These are phyloP conservation scores for Fusarium begoniae DNA, from an alignment of 2,329 filamentous ascomycete species.

Conservation along the genomic window DNA sequence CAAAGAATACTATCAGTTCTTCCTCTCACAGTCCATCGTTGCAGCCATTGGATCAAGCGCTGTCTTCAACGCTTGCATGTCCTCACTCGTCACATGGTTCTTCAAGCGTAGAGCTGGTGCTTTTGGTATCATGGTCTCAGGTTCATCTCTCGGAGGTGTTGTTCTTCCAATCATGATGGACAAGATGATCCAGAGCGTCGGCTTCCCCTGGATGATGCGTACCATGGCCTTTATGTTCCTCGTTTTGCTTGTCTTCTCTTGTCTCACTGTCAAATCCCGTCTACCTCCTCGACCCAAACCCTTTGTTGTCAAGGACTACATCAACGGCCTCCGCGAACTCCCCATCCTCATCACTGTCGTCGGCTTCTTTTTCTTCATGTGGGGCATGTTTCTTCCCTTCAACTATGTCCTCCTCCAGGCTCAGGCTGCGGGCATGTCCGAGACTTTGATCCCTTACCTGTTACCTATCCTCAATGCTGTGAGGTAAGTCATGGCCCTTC, in stretches of 20 bases:
- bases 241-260: conserved; percentile 45
- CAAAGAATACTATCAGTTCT: conserved; percentile 55
- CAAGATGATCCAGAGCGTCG: conserved; percentile 58
- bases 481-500: conserved; percentile 47
- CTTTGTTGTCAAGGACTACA: conserved; percentile 58
- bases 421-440: conserved; percentile 53
- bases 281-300: conserved; percentile 57
- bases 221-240: conserved; percentile 58
- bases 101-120: conserved; percentile 60
- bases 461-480: conserved; percentile 67
- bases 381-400: conserved; percentile 64
- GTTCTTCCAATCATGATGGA: conserved; percentile 70
- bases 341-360: conserved; percentile 54
- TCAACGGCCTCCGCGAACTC: conserved; percentile 56
- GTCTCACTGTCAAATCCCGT: conserved; percentile 48
- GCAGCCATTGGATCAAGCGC: conserved; percentile 54
- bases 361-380: conserved; percentile 64
- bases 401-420: conserved; percentile 63
- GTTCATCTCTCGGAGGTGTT: conserved; percentile 63
- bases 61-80: conserved; percentile 55
- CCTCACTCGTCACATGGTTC: conserved; percentile 61
- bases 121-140: conserved; percentile 62
- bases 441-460: conserved; percentile 56
- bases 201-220: conserved; percentile 61
- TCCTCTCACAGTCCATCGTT: conserved; percentile 55